A percentile compares a stretch with the other conserved stretches of the same genome.
These are phyloP conservation scores for Tetrapisispora arboricola DNA, from an alignment of 805 yeast genomes.

Conservation along the genomic window DNA sequence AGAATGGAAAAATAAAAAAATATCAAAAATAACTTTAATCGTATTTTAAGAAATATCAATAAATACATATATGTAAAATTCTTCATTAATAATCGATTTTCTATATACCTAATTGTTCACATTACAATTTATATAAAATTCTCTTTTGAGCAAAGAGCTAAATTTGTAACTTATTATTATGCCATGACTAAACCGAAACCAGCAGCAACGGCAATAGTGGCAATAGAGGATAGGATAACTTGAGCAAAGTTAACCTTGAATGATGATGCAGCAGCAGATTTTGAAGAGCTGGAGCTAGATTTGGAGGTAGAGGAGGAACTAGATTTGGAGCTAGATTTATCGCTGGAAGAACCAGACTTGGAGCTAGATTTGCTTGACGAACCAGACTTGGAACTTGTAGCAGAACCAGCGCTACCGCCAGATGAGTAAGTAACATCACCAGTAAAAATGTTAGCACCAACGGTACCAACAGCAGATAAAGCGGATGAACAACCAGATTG, in stretches of 20 bases:
- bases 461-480: slow-evolving; percentile 55
- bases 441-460: slow-evolving; percentile 53
- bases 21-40: background rate
- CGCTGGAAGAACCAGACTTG: background rate
- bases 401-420: slow-evolving; percentile 17
- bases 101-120: background rate
- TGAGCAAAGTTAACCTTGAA: slow-evolving; percentile 23
- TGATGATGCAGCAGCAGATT: slow-evolving; percentile 2
- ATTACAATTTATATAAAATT: slow-evolving; percentile 1
- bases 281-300: slow-evolving; percentile 2
- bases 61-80: background rate
- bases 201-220: slow-evolving; percentile 28
- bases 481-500: slow-evolving; percentile 47
- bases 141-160: no score
- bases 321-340: slow-evolving; percentile 10
- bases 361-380: slow-evolving; percentile 17
- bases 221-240: slow-evolving; percentile 24
- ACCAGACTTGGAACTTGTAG: slow-evolving; percentile 10
- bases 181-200: slow-evolving; percentile 32
- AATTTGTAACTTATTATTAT: no score
- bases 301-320: slow-evolving; percentile 18
- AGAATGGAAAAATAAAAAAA: background rate
- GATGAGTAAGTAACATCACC: slow-evolving; percentile 27
- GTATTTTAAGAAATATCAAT: background rate
- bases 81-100: slow-evolving; percentile 1